Percentiles rank a stretch among this genome's conserved stretches.
Evolutionary conservation across 306 rosid species (phyloP).

Genomic region (Dicorynia guianensis): DNA sequence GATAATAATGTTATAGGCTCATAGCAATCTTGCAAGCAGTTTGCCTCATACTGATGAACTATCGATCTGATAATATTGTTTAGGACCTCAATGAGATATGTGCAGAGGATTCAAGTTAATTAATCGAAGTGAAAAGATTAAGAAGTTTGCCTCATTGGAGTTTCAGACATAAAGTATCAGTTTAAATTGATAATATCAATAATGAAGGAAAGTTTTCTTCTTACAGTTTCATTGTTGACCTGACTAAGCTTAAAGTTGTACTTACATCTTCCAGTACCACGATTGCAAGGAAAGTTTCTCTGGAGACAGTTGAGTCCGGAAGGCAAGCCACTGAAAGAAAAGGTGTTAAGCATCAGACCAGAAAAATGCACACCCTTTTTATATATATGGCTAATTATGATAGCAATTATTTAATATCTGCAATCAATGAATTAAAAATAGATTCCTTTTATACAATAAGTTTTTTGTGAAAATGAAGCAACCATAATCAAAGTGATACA

Average conservation of each 20-base stretch:
- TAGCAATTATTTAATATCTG: not conserved
- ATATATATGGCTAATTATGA: not conserved
- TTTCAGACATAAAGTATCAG: no score
- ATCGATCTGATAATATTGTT: no score
- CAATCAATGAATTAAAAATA: not conserved
- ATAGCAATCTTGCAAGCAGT: no score
- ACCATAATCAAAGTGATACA: not conserved
- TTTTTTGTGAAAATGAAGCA: not conserved
- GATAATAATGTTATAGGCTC: no score
- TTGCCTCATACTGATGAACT: no score
- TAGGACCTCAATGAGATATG: no score
- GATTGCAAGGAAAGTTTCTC: conserved; percentile 55
- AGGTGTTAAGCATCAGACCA: conserved; percentile 6
- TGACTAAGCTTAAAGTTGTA: not conserved
- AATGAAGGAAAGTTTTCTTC: no score
- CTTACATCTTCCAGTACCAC: conserved; percentile 55
- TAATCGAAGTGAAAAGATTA: no score
- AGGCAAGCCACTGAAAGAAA: conserved; percentile 50
- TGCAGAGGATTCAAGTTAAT: no score
- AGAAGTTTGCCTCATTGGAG: no score
- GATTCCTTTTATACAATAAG: not conserved
- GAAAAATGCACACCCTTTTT: not conserved
- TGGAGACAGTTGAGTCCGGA: conserved; percentile 63
- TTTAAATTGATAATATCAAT: no score
- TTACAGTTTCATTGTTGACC: no score